Conservation (phyloP, 2,329 filamentous ascomycete genomes). For the Uncinocarpus reesii region DNA sequence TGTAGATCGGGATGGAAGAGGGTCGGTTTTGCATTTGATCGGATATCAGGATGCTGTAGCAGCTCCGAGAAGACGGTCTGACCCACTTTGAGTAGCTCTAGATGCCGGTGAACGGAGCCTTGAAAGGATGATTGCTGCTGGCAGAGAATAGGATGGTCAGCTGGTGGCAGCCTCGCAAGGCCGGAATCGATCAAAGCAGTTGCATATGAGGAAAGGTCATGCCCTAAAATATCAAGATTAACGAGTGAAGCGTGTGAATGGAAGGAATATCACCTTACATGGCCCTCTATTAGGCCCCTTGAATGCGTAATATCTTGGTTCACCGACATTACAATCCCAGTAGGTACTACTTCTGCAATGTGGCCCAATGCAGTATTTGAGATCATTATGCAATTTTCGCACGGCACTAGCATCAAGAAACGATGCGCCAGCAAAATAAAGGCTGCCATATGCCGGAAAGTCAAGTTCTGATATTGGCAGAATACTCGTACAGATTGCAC, state of each 20-base stretch:
- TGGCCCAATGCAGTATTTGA: slow-evolving; percentile 17
- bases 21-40: slow-evolving; percentile 23
- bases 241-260: slow-evolving; percentile 15
- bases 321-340: slow-evolving; percentile 19
- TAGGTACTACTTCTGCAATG: slow-evolving; percentile 17
- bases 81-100: slow-evolving; percentile 25
- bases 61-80: slow-evolving; percentile 26
- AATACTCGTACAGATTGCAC: slow-evolving; percentile 14
- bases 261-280: slow-evolving; percentile 26
- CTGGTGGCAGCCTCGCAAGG: slow-evolving; percentile 27
- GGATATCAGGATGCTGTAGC: slow-evolving; percentile 22
- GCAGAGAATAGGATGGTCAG: slow-evolving; percentile 5
- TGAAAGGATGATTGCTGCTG: slow-evolving; percentile 26
- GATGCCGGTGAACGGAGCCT: slow-evolving; percentile 28
- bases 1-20: slow-evolving; percentile 36
- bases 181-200: slow-evolving; percentile 33
- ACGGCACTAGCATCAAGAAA: slow-evolving; percentile 15
- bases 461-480: slow-evolving; percentile 19
- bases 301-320: slow-evolving; percentile 28
- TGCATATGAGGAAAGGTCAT: slow-evolving; percentile 25
- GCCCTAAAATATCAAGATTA: slow-evolving; percentile 25
- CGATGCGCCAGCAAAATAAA: slow-evolving; percentile 27
- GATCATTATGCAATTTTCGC: slow-evolving; percentile 13
- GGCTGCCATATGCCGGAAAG: slow-evolving; percentile 30
- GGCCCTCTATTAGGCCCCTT: slow-evolving; percentile 30